These are phyloP conservation scores for Globisporangium rhizosaccharum DNA, from an alignment of 352 stramenopile genomes.

Conservation along the genomic window DNA sequence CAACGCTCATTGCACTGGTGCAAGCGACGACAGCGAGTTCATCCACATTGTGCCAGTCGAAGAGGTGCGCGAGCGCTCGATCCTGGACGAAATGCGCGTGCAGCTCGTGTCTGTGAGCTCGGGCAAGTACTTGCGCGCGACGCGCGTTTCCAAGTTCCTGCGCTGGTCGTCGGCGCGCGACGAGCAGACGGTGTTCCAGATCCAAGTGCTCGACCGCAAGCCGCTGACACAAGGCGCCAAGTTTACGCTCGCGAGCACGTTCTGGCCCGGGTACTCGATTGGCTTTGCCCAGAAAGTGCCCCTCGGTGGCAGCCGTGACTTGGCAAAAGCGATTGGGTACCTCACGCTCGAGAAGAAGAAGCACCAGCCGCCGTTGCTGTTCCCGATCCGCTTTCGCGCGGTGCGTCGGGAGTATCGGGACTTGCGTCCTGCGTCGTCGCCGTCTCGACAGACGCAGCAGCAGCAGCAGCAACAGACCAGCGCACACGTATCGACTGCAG, in stretches of 20 bases:
- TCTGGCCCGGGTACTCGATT: slow-evolving; percentile 42
- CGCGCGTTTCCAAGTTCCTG: slow-evolving; percentile 61
- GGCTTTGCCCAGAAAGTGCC: slow-evolving; percentile 56
- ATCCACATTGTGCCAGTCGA: slow-evolving; percentile 50
- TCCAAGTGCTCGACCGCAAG: slow-evolving; percentile 50
- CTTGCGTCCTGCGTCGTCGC: slow-evolving; percentile 15
- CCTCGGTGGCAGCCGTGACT: slow-evolving; percentile 34
- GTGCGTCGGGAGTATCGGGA: slow-evolving; percentile 29
- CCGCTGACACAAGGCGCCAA: slow-evolving; percentile 39
- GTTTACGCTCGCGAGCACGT: slow-evolving; percentile 56
- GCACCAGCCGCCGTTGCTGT: slow-evolving; percentile 48
- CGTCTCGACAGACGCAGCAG: slow-evolving; percentile 11
- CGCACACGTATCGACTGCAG: slow-evolving; percentile 18
- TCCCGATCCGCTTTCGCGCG: slow-evolving; percentile 53
- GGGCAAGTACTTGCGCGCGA: slow-evolving; percentile 54
- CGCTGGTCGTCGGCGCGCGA: slow-evolving; percentile 52
- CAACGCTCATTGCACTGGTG: slow-evolving; percentile 36
- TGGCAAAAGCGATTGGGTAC: slow-evolving; percentile 53
- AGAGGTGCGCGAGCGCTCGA: slow-evolving; percentile 44
- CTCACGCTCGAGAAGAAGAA: slow-evolving; percentile 67
- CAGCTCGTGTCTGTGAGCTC: slow-evolving; percentile 44
- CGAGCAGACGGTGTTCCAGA: slow-evolving; percentile 57
- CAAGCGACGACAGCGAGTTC: slow-evolving; percentile 37
- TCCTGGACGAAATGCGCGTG: slow-evolving; percentile 56
- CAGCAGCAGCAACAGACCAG: not conserved